Percentiles rank a stretch among this genome's conserved stretches.
These are phyloP conservation scores for Wickerhamiella parazyma DNA, from an alignment of 805 yeast species.

Conservation along the genomic window DNA sequence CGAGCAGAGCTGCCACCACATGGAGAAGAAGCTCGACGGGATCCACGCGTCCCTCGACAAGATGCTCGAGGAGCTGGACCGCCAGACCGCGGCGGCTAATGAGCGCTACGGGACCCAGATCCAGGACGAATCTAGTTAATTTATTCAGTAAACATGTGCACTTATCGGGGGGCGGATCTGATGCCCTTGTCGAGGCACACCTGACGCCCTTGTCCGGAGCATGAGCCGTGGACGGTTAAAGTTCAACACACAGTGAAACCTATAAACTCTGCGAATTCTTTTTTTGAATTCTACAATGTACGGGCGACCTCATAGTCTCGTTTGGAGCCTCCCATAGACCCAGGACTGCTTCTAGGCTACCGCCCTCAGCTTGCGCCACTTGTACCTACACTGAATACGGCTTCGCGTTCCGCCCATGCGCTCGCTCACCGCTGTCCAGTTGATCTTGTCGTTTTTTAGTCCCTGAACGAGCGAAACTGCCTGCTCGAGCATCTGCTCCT, in stretches of 20 bases:
- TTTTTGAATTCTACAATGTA: too few relatives aligned
- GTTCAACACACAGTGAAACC: too few relatives aligned
- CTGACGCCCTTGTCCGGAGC: too few relatives aligned
- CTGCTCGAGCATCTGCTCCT: conserved; percentile 48
- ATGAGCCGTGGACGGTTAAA: too few relatives aligned
- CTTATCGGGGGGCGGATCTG: too few relatives aligned
- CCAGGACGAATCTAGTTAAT: background rate
- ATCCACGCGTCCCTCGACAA: conserved; percentile 16
- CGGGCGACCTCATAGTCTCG: too few relatives aligned
- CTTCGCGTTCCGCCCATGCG: conserved; percentile 79
- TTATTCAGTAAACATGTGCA: background rate
- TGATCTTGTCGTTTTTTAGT: conserved; percentile 33
- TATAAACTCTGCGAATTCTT: too few relatives aligned
- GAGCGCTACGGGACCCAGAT: background rate
- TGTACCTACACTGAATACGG: conserved; percentile 87
- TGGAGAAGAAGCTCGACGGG: conserved; percentile 16
- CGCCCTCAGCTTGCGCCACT: conserved; percentile 74
- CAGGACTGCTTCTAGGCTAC: conserved; percentile 11
- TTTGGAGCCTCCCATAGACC: background rate
- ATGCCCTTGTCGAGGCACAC: too few relatives aligned
- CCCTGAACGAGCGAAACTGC: conserved; percentile 38
- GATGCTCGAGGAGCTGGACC: conserved; percentile 12
- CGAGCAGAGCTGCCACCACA: conserved; percentile 16
- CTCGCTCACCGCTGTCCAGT: conserved; percentile 89
- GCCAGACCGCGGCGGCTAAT: conserved; percentile 7